A percentile compares a stretch with the other conserved stretches of the same genome.
Conservation (phyloP, 768 basidiomycete genomes). For the Mycena amicta region DNA sequence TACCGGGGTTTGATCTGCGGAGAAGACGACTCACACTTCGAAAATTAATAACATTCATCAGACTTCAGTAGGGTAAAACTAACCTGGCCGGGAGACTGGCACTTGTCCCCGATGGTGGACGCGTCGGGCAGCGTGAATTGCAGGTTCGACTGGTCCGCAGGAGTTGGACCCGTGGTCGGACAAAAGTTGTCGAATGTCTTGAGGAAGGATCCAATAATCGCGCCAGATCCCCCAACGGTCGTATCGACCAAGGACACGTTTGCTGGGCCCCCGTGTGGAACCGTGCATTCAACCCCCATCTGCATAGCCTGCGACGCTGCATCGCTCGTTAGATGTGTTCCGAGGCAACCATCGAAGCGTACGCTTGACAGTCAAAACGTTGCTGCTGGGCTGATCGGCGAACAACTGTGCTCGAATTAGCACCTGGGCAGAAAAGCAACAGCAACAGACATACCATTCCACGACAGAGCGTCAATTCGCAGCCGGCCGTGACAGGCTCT, state of each 20-base stretch:
- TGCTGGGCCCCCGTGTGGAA: conserved; percentile 16
- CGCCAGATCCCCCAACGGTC: conserved; percentile 12
- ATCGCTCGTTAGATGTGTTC: not conserved
- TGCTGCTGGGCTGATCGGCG: conserved; percentile 14
- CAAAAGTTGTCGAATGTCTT: conserved; percentile 20
- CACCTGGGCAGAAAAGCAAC: not conserved
- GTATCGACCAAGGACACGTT: conserved; percentile 22
- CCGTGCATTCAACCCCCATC: conserved; percentile 20
- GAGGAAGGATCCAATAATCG: conserved; percentile 14
- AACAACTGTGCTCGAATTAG: conserved; percentile 8
- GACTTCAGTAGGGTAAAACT: too few relatives aligned
- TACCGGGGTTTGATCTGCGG: too few relatives aligned
- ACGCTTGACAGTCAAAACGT: conserved; percentile 15
- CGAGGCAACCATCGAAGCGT: not conserved
- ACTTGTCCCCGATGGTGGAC: conserved; percentile 16
- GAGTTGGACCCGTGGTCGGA: conserved; percentile 17
- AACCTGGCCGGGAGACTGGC: conserved; percentile 18
- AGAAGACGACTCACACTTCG: too few relatives aligned
- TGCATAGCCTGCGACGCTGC: conserved; percentile 11
- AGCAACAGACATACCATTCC: conserved; percentile 13
- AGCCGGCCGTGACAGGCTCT: conserved; percentile 21
- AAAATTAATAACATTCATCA: too few relatives aligned
- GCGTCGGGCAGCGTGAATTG: conserved; percentile 18
- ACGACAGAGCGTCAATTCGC: conserved; percentile 21
- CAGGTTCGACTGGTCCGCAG: conserved; percentile 17